Conservation (phyloP, 1,284 basidiomycete species). For the Ustilago curta region DNA sequence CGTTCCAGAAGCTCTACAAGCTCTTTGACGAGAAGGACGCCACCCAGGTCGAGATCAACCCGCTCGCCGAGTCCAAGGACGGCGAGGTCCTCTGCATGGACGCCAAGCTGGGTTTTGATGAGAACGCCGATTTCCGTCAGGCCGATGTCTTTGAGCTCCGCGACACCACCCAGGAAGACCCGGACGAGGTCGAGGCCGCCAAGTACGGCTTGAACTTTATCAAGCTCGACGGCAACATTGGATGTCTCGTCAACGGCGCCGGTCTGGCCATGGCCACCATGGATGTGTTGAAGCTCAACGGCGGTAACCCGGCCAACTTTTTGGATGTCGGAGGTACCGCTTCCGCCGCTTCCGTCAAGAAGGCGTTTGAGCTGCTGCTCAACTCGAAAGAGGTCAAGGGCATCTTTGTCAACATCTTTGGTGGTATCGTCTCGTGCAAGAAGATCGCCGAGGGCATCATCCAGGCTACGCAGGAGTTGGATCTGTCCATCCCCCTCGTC, state of each 20-base stretch:
- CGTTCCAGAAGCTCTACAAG: constrained; percentile 93
- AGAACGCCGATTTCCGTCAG: constrained; percentile 99
- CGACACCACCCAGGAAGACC: constrained; percentile 94
- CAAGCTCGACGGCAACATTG: constrained; percentile 97
- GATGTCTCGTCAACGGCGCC: constrained; percentile 98
- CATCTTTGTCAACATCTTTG: constrained; percentile 89
- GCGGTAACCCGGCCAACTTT: constrained; percentile 91
- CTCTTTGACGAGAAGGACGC: constrained; percentile 99
- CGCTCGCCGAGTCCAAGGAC: constrained; percentile 92
- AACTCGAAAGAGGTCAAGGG: constrained; percentile 92
- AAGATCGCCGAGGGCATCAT: constrained; percentile 83
- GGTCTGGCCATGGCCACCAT: constrained; percentile 99
- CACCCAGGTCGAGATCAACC: constrained; percentile 99
- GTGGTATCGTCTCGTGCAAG: constrained; percentile 97
- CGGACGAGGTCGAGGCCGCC: constrained; percentile 86
- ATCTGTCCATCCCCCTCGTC: constrained; percentile 86
- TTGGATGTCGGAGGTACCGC: constrained; percentile 97
- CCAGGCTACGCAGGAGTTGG: constrained; percentile 92
- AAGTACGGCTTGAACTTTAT: constrained; percentile 95
- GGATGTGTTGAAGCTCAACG: constrained; percentile 88
- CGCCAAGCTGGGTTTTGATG: constrained; percentile 99
- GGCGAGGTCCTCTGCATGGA: constrained; percentile 99
- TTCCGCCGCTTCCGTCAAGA: constrained; percentile 98
- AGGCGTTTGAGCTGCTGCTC: constrained; percentile 95
- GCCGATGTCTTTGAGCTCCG: constrained; percentile 88